Evolutionary conservation across 31 red algal genomes (phyloP).

Genomic region (Odonthalia washingtoniensis): DNA sequence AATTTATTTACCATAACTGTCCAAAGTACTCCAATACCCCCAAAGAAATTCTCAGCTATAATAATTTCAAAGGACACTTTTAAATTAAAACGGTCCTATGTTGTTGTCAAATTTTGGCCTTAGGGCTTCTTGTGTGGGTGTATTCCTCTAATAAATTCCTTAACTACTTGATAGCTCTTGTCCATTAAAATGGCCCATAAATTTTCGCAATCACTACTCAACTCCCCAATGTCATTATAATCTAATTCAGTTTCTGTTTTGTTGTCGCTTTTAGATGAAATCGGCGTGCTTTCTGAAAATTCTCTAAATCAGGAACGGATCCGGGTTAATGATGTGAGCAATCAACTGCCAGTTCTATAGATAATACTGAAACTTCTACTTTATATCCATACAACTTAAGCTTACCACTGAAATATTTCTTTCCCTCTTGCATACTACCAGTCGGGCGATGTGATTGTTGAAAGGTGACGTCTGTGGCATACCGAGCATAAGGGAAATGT

Average conservation of each 20-base stretch:
- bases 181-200: too few relatives aligned
- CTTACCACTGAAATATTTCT: background rate
- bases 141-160: background rate
- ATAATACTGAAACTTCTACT: background rate
- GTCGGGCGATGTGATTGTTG: background rate
- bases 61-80: conserved; percentile 21
- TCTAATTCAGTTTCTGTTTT: too few relatives aligned
- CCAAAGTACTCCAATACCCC: conserved; percentile 5
- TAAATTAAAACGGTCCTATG: background rate
- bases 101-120: background rate
- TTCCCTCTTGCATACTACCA: background rate
- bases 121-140: background rate
- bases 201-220: too few relatives aligned
- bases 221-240: too few relatives aligned
- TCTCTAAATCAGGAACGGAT: background rate
- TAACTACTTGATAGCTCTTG: too few relatives aligned
- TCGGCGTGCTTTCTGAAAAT: background rate
- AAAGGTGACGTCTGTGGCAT: conserved; percentile 7
- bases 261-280: background rate
- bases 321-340: background rate
- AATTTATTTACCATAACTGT: conserved; percentile 11
- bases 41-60: conserved; percentile 38
- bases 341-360: background rate
- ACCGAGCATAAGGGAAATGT: background rate
- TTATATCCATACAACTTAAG: background rate